Conservation (phyloP, 129 eudicot species). For the Artemisia argyi region DNA sequence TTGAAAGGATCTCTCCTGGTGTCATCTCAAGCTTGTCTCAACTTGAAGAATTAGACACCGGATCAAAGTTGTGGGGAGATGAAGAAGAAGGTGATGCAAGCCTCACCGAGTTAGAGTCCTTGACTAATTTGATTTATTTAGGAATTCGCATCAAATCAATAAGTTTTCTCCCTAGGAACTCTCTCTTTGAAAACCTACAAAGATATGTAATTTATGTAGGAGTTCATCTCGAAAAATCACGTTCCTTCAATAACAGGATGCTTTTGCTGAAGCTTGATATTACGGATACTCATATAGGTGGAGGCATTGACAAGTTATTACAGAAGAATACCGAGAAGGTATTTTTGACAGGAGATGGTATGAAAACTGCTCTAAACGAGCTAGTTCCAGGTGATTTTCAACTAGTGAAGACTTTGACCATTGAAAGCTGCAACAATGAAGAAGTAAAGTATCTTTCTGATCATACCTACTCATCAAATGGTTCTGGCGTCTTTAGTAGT, state of each 20-base stretch:
- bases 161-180: slow-evolving; percentile 19
- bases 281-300: slow-evolving; percentile 25
- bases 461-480: slow-evolving; percentile 8
- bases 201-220: slow-evolving; percentile 35
- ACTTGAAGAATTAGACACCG: slow-evolving; percentile 44
- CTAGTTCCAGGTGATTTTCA: slow-evolving; percentile 34
- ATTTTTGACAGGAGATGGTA: slow-evolving; percentile 34
- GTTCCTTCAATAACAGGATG: slow-evolving; percentile 33
- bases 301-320: slow-evolving; percentile 34
- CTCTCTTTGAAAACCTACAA: slow-evolving; percentile 27
- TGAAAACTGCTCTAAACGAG: slow-evolving; percentile 34
- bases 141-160: slow-evolving; percentile 34
- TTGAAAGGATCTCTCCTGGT: slow-evolving; percentile 31
- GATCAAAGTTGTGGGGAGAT: slow-evolving; percentile 35
- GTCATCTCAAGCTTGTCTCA: slow-evolving; percentile 34
- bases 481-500: slow-evolving; percentile 25
- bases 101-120: slow-evolving; percentile 34
- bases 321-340: slow-evolving; percentile 33
- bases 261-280: slow-evolving; percentile 27
- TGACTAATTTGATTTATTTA: slow-evolving; percentile 28
- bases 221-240: slow-evolving; percentile 27
- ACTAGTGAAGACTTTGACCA: slow-evolving; percentile 28
- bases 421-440: slow-evolving; percentile 35
- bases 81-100: slow-evolving; percentile 27
- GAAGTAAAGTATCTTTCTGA: slow-evolving; percentile 32